A percentile compares a stretch with the other conserved stretches of the same genome.
These are phyloP conservation scores for Daldinia sp. DNA, from an alignment of 2,329 filamentous ascomycete species.

Conservation along the genomic window DNA sequence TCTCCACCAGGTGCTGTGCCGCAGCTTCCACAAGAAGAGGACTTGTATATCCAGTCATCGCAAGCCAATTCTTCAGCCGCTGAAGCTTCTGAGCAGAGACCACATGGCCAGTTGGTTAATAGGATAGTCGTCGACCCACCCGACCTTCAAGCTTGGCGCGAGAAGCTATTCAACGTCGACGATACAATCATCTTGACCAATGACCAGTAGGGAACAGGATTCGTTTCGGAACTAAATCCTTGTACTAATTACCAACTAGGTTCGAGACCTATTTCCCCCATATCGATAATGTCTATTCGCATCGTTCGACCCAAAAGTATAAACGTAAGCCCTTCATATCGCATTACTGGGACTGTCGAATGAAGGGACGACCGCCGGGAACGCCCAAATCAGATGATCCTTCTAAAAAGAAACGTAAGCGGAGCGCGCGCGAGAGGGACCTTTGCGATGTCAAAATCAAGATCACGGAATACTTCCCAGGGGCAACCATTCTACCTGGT, in stretches of 20 bases:
- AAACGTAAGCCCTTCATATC: slow-evolving; percentile 85
- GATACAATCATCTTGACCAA: slow-evolving; percentile 75
- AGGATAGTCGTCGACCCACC: slow-evolving; percentile 72
- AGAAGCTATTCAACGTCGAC: slow-evolving; percentile 78
- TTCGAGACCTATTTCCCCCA: slow-evolving; percentile 85
- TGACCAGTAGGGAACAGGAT: slow-evolving; percentile 66
- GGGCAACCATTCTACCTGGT: slow-evolving; percentile 52
- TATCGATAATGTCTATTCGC: slow-evolving; percentile 85
- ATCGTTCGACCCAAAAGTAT: slow-evolving; percentile 81
- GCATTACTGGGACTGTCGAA: slow-evolving; percentile 84
- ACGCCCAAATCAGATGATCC: slow-evolving; percentile 83
- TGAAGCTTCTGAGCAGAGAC: slow-evolving; percentile 52
- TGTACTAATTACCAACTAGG: slow-evolving; percentile 51
- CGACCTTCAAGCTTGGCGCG: slow-evolving; percentile 72
- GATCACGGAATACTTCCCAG: slow-evolving; percentile 79
- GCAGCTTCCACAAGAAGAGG: slow-evolving; percentile 50
- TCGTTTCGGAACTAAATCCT: slow-evolving; percentile 18
- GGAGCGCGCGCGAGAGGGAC: slow-evolving; percentile 76
- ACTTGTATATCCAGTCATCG: slow-evolving; percentile 44
- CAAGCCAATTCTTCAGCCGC: slow-evolving; percentile 38
- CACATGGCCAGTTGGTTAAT: slow-evolving; percentile 60
- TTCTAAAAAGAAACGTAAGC: slow-evolving; percentile 82
- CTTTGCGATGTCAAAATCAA: slow-evolving; percentile 90
- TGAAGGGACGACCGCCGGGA: slow-evolving; percentile 80
- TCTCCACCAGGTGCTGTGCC: slow-evolving; percentile 43